Evolutionary conservation across 108 stramenopile species (phyloP), one percentile per base, ranked within the genome.

Genomic region (Pseudonitzschia multiseries): DNA sequence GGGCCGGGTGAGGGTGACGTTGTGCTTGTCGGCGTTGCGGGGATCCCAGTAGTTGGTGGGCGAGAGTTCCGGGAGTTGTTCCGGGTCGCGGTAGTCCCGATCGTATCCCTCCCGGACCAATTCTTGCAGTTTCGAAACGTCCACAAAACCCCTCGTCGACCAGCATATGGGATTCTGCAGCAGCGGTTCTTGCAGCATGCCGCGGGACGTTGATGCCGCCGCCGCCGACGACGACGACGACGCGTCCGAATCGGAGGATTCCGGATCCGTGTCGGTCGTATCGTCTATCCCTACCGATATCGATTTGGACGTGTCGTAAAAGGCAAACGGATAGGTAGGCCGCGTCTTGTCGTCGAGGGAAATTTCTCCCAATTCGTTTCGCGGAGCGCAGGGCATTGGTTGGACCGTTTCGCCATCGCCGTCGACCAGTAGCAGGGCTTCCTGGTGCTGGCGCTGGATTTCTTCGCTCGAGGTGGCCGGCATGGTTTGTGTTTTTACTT

Each of bases 1-100:
- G 4, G 97, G 92, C 32, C 98, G 81, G 14, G 76, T 83, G 13
- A 99, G 68, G 9, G 66, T 64, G 54, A 99, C 98, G 75, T 99
- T 99, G 69, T 87, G 62, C 31, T 63, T 62, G 20, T 82, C 63
- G n/a, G 92, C 93, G 72, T 90, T 93, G 12, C 65, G 65, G 63
- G 88, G 83, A 71, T 87, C 74, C 95, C 95, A 96, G 36, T 89
- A 70, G 64, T 92, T 87, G 57, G 83, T 91, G 8, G 68, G 64
- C 2, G 74, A 79, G 26, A 53, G 62, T 36, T 50, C 52, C 24
- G 65, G 42, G 27, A 27, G 36, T 56, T 33, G 0, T 51, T 60
- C 24, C 50, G 64, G 26, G 56, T 83, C 79, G 20, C 41, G 59
- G 76, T 57, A 70, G 59, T 63, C 24, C 72, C 77, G 29, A 67